Evolutionary conservation across 2,329 filamentous ascomycete genomes (phyloP).

Genomic region (Nannizzia gypsea): DNA sequence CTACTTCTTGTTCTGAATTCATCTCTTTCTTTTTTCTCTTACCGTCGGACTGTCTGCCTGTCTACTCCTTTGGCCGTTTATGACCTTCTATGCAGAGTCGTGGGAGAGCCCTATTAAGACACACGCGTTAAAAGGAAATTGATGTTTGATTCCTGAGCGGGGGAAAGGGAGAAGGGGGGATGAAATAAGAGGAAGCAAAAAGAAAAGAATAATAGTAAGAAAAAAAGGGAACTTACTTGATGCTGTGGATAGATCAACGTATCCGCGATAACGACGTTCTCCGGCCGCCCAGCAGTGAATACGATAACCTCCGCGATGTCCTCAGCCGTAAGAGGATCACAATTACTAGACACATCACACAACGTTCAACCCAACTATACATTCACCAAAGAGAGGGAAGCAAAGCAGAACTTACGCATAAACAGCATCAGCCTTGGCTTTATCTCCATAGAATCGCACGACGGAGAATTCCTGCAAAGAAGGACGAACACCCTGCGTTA

Average conservation of each 20-base stretch:
- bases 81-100: constrained; percentile 9
- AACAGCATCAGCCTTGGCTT: constrained; percentile 76
- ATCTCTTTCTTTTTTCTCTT: neutral
- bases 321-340: constrained; percentile 73
- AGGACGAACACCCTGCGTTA: neutral
- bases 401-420: constrained; percentile 52
- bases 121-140: neutral
- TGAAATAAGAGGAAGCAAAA: too few relatives aligned
- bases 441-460: constrained; percentile 79
- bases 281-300: constrained; percentile 67
- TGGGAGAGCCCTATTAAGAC: constrained; percentile 7
- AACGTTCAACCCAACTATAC: too few relatives aligned
- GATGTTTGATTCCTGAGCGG: neutral
- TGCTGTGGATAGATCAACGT: constrained; percentile 79
- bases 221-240: constrained; percentile 49
- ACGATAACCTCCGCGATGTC: constrained; percentile 88
- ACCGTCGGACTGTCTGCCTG: neutral
- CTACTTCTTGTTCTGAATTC: neutral
- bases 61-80: neutral
- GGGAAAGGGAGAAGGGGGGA: neutral
- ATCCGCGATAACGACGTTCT: constrained; percentile 87
- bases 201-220: too few relatives aligned
- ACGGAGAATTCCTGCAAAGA: constrained; percentile 70
- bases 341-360: constrained; percentile 42
- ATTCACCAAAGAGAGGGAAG: neutral